Base-by-base conservation (phyloP, 106 monocot species). In the Chionographis japonica region DNA sequence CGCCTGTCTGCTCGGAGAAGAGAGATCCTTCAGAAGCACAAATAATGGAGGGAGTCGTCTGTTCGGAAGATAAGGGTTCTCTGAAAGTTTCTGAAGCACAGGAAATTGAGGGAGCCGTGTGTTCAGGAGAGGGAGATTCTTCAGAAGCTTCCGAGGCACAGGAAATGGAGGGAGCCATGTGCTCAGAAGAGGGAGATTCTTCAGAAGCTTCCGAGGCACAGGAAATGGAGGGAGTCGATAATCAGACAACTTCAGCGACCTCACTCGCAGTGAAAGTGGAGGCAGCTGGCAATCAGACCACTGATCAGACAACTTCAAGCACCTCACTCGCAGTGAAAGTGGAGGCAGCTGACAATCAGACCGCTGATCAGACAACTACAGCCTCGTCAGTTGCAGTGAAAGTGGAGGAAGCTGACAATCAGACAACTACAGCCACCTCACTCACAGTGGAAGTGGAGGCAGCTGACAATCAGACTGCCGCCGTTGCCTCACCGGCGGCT, bases 1-100 rank as follows among this genome's bases (percentile, higher is more conserved):
- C 67, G 1, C 0, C 49, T 54, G 11, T 52, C 6, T 41, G 37
- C 42, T 40, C 62, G 4, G 54, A 68, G 58, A 50, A 54, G 14
- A 71, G 69, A 16, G 77, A 52, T 60, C 54, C 20, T 58, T 7
- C 35, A 3, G 54, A 38, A 73, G 49, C 46, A 46, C 58, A 57
- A 15, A 53, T 50, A 15, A 27, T 27, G 27, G 27, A 27, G 27
- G 27, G 27, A 27, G 27, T 27, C 27, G 27, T 27, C 0, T 27
- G 27, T 27, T 27, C 62, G 4, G 54, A 68, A 61, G 54, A 58
- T 11, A 71, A 72, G 20, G 77, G 52, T 60, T 58, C 20, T 58
- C 4, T 18, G 2, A 49, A 38, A 73, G 54, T 38, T 63, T 38
- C 54, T 46, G 70, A 65, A 66, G 74, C 38, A 46, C 58, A 57